A percentile compares a stretch with the other conserved stretches of the same genome.
phyloP scores from a whole-genome alignment of 352 stramenopile species.

The Phytophthora agathidicida region DNA sequence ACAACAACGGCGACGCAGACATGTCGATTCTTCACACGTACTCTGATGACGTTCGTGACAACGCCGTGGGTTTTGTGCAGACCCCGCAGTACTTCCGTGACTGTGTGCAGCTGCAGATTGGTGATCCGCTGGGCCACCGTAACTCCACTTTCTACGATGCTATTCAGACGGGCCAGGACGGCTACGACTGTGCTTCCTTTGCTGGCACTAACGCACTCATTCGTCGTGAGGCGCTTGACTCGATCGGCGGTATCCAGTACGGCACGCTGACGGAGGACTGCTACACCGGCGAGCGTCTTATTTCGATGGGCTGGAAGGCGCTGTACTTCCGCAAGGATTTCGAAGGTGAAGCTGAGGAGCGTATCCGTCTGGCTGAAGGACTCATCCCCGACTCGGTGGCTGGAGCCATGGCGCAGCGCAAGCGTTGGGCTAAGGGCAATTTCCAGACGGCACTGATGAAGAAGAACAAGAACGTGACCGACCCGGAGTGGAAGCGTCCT shows the following conservation, averaged over 20 bases:
- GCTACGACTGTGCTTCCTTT: conserved; percentile 83
- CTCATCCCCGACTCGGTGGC: conserved; percentile 83
- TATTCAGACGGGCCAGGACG: conserved; percentile 84
- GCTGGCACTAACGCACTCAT: conserved; percentile 83
- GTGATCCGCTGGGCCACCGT: conserved; percentile 80
- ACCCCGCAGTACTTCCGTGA: conserved; percentile 88
- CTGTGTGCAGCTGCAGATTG: conserved; percentile 84
- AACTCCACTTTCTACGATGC: conserved; percentile 88
- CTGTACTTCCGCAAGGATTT: conserved; percentile 91
- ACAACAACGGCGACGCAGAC: conserved; percentile 51
- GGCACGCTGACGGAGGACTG: conserved; percentile 85
- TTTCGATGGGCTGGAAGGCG: conserved; percentile 85
- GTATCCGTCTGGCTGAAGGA: conserved; percentile 80
- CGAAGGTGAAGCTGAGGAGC: conserved; percentile 75
- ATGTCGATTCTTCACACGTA: conserved; percentile 74
- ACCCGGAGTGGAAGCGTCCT: conserved; percentile 82
- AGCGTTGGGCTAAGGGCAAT: conserved; percentile 86
- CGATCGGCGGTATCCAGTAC: conserved; percentile 87
- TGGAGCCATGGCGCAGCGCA: conserved; percentile 75
- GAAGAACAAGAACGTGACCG: conserved; percentile 78
- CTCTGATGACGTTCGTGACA: conserved; percentile 83
- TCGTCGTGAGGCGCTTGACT: conserved; percentile 83
- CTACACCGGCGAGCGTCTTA: conserved; percentile 80
- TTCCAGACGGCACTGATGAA: conserved; percentile 88
- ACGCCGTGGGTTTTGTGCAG: conserved; percentile 82